A percentile compares a stretch with the other conserved stretches of the same genome.
These are phyloP conservation scores for Limonium bicolor DNA, from an alignment of 148 eudicot genomes.

Conservation along the genomic window DNA sequence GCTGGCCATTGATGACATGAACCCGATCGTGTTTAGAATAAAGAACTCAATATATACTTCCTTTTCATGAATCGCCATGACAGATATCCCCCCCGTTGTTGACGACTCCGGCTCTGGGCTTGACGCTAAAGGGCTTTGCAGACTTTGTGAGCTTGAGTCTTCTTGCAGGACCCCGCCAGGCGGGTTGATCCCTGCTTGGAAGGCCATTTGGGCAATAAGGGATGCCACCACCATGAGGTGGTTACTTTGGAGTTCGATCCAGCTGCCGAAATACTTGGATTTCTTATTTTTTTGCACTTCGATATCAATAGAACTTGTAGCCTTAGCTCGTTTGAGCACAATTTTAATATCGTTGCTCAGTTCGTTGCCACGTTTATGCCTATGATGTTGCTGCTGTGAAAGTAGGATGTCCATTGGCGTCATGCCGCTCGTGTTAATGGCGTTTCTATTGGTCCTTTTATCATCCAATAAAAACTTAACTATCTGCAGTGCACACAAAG, in stretches of 20 bases:
- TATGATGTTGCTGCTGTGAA: not conserved
- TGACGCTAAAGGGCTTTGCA: no score
- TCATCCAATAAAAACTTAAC: slow-evolving; percentile 5
- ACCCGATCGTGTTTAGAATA: slow-evolving; percentile 4
- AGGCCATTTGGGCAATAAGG: slow-evolving; percentile 22
- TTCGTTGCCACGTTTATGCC: no score
- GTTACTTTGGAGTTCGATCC: slow-evolving; percentile 11
- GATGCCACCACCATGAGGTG: slow-evolving; percentile 20
- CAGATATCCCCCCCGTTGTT: slow-evolving; percentile 7
- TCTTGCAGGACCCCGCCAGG: slow-evolving; percentile 26
- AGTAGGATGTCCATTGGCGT: slow-evolving; percentile 17
- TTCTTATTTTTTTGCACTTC: not conserved
- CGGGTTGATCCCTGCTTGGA: slow-evolving; percentile 18
- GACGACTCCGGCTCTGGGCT: no score
- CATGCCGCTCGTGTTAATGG: slow-evolving; percentile 7
- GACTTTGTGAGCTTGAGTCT: not conserved
- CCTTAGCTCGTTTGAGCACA: not conserved
- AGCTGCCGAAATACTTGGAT: not conserved
- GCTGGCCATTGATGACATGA: slow-evolving; percentile 11
- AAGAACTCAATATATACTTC: not conserved
- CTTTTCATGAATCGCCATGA: slow-evolving; percentile 1
- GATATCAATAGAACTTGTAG: not conserved
- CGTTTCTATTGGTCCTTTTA: slow-evolving; percentile 12
- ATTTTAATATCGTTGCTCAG: not conserved
- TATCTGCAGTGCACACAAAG: not conserved